A percentile compares a stretch with the other conserved stretches of the same genome.
These are phyloP conservation scores for Pisolithus microcarpus DNA, from an alignment of 768 basidiomycete species.

Conservation along the genomic window DNA sequence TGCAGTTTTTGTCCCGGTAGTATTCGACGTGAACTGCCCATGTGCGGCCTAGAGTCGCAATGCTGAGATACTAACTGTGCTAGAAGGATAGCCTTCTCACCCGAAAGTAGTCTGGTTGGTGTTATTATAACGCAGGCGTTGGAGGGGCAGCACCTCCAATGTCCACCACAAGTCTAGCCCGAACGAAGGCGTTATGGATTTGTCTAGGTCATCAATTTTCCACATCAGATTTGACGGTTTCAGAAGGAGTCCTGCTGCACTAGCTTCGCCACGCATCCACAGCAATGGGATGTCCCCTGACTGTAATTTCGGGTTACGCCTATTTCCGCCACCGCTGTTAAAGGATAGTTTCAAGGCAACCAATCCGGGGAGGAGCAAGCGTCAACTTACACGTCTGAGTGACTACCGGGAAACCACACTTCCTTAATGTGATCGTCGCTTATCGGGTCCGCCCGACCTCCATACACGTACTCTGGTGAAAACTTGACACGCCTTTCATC, in stretches of 20 bases:
- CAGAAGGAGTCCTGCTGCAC: slow-evolving; percentile 18
- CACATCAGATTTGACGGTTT: slow-evolving; percentile 20
- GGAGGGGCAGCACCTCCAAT: slow-evolving; percentile 19
- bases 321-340: slow-evolving; percentile 23
- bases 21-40: slow-evolving; percentile 20
- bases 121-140: slow-evolving; percentile 22
- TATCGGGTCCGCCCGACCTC: slow-evolving; percentile 10
- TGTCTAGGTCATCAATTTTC: slow-evolving; percentile 22
- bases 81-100: slow-evolving; percentile 4
- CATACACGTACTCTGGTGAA: slow-evolving; percentile 36
- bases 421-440: slow-evolving; percentile 29
- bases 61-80: slow-evolving; percentile 3
- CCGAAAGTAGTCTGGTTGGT: slow-evolving; percentile 15
- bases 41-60: slow-evolving; percentile 16
- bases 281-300: slow-evolving; percentile 23
- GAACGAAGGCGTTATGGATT: slow-evolving; percentile 14
- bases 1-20: slow-evolving; percentile 26
- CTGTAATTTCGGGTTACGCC: slow-evolving; percentile 20
- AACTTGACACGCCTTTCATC: slow-evolving; percentile 45
- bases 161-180: slow-evolving; percentile 13
- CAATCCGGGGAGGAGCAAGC: background rate
- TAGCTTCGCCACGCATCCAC: slow-evolving; percentile 28
- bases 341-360: background rate
- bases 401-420: slow-evolving; percentile 37
- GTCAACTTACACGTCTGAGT: slow-evolving; percentile 32